Percentiles rank a stretch among this genome's conserved stretches.
Conservation (phyloP, 2,329 filamentous ascomycete genomes). For the Microdochium trichocladiopsis region DNA sequence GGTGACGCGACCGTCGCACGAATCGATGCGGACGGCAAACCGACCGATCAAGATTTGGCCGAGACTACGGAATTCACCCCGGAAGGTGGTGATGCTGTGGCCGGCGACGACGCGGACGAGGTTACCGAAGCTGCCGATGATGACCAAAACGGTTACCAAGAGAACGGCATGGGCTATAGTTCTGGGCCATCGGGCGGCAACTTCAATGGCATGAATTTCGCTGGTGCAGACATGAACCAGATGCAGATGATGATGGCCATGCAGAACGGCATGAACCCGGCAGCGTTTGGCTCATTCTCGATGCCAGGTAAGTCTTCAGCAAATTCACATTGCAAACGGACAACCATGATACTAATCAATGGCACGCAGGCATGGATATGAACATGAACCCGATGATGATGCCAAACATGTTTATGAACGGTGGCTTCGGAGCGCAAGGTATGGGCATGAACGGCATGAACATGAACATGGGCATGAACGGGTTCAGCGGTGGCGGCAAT, state of each 20-base stretch:
- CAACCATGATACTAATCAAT: background rate
- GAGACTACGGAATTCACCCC: slow-evolving; percentile 12
- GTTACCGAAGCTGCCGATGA: slow-evolving; percentile 20
- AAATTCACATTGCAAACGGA: background rate
- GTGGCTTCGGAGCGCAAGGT: slow-evolving; percentile 64
- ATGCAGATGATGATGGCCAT: slow-evolving; percentile 78
- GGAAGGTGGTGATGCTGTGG: slow-evolving; percentile 13
- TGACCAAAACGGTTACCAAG: slow-evolving; percentile 21
- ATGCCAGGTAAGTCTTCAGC: slow-evolving; percentile 73
- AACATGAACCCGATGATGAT: slow-evolving; percentile 75
- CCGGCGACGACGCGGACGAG: slow-evolving; percentile 14
- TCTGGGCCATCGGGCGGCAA: slow-evolving; percentile 34
- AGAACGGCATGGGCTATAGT: slow-evolving; percentile 19
- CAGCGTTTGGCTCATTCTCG: slow-evolving; percentile 51
- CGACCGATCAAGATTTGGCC: slow-evolving; percentile 8
- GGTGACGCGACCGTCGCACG: background rate
- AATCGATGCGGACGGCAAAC: slow-evolving; percentile 2
- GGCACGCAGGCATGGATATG: slow-evolving; percentile 66
- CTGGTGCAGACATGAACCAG: slow-evolving; percentile 62
- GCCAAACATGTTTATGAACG: slow-evolving; percentile 74
- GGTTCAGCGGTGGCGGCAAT: slow-evolving; percentile 64
- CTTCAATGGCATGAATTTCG: slow-evolving; percentile 55
- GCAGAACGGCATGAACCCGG: slow-evolving; percentile 58
- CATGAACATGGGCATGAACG: slow-evolving; percentile 71
- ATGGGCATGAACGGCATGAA: slow-evolving; percentile 70